Conservation (phyloP, 495 filamentous ascomycete species). For the Penicillium cataractarum region DNA sequence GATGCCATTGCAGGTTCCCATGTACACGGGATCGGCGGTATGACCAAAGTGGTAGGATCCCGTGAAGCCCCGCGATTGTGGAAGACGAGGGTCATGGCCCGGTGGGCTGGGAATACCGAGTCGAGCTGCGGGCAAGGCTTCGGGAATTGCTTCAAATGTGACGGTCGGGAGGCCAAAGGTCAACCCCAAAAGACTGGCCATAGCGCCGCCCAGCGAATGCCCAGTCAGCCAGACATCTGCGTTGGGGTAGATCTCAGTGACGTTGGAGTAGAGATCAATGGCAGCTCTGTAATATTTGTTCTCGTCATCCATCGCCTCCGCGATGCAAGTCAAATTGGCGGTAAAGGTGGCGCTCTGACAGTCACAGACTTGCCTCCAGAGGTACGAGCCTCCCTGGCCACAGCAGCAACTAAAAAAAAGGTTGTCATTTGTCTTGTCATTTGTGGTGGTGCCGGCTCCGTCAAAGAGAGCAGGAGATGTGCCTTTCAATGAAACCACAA, state of each 20-base stretch:
- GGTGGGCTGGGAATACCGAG: constrained; percentile 88
- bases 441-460: constrained; percentile 91
- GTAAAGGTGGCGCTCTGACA: constrained; percentile 82
- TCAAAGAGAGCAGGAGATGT: constrained; percentile 91
- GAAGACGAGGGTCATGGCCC: constrained; percentile 66
- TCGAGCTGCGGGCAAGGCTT: constrained; percentile 82
- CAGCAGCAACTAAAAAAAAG: constrained; percentile 98
- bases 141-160: constrained; percentile 88
- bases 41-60: constrained; percentile 94
- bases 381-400: constrained; percentile 83
- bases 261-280: constrained; percentile 86
- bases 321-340: constrained; percentile 89
- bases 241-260: constrained; percentile 83
- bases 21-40: constrained; percentile 92
- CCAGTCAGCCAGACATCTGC: constrained; percentile 86
- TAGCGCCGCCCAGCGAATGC: constrained; percentile 88
- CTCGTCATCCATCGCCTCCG: constrained; percentile 71
- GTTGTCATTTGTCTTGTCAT: constrained; percentile 97
- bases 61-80: constrained; percentile 70
- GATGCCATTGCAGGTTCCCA: constrained; percentile 90
- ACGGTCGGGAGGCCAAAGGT: constrained; percentile 87
- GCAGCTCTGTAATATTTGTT: constrained; percentile 89
- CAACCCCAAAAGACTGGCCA: constrained; percentile 81
- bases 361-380: constrained; percentile 90
- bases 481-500: constrained; percentile 91